Evolutionary conservation across 139 green algal species (phyloP).

Genomic region (Microglena sp.): DNA sequence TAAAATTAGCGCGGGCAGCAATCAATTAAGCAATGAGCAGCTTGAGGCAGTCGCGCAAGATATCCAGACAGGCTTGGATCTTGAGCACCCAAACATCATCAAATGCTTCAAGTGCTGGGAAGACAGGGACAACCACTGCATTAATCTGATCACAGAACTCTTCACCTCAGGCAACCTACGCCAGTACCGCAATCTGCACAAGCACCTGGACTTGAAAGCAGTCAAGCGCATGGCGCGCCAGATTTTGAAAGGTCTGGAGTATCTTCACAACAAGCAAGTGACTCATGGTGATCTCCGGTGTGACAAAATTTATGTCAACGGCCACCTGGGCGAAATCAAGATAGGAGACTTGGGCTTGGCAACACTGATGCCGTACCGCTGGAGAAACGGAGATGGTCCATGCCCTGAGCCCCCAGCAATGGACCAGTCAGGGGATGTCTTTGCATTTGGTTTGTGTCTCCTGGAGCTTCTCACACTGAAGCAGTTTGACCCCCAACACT

Average conservation of each 20-base stretch:
- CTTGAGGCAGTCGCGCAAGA: slow-evolving; percentile 59
- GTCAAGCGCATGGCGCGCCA: slow-evolving; percentile 86
- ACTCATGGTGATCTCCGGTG: slow-evolving; percentile 94
- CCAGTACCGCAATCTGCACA: slow-evolving; percentile 74
- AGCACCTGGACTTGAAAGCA: slow-evolving; percentile 73
- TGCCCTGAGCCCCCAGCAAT: background rate
- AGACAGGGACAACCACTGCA: slow-evolving; percentile 48
- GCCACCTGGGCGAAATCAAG: slow-evolving; percentile 86
- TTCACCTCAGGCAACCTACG: slow-evolving; percentile 86
- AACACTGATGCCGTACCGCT: slow-evolving; percentile 68
- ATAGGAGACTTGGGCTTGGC: slow-evolving; percentile 86
- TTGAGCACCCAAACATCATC: slow-evolving; percentile 89
- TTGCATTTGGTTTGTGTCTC: slow-evolving; percentile 92
- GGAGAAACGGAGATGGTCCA: slow-evolving; percentile 16
- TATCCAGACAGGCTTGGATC: slow-evolving; percentile 62
- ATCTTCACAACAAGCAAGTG: slow-evolving; percentile 80
- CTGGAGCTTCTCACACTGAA: slow-evolving; percentile 91
- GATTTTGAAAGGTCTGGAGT: slow-evolving; percentile 75
- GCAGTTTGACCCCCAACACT: slow-evolving; percentile 55
- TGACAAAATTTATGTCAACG: slow-evolving; percentile 92
- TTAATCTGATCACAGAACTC: slow-evolving; percentile 92
- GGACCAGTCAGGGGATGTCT: slow-evolving; percentile 75
- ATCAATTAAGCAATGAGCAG: slow-evolving; percentile 54
- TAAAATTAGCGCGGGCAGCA: slow-evolving; percentile 58
- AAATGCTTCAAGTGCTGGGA: slow-evolving; percentile 76